A percentile compares a stretch with the other conserved stretches of the same genome.
phyloP scores from a whole-genome alignment of 257 asterid species.

The Knoxia roxburghii region DNA sequence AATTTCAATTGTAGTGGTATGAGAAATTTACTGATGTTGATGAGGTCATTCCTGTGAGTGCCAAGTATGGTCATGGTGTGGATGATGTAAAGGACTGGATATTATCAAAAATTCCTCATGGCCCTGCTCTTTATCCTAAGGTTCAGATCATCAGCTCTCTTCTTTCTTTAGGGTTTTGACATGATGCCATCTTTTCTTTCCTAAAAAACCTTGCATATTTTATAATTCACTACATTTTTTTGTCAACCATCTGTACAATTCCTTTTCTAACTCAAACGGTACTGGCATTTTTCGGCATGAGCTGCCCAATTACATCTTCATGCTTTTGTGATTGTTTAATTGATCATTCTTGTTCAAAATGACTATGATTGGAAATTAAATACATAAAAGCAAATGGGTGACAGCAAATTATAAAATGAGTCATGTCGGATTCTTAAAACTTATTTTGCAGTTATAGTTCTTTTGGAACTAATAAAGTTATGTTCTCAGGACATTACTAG shows the following conservation, averaged over 20 bases:
- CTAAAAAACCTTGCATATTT: not conserved
- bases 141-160: conserved; percentile 23
- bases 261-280: not conserved
- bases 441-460: not conserved
- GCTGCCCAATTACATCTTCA: no score
- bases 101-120: conserved; percentile 78
- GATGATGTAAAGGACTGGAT: conserved; percentile 97
- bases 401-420: not conserved
- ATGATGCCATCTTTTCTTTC: not conserved
- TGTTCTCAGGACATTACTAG: conserved; percentile 79
- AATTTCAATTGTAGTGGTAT: conserved; percentile 64
- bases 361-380: not conserved
- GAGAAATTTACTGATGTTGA: conserved; percentile 85
- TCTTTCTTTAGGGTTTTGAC: not conserved
- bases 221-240: not conserved
- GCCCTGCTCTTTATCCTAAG: conserved; percentile 94
- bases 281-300: not conserved
- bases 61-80: conserved; percentile 92
- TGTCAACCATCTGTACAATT: not conserved
- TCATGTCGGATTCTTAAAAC: not conserved
- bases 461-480: not conserved
- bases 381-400: not conserved
- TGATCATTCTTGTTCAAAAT: not conserved
- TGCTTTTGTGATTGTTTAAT: not conserved
- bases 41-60: conserved; percentile 98